Base-by-base conservation (phyloP, 352 stramenopile genomes). In the Salisapilia sapeloensis region DNA sequence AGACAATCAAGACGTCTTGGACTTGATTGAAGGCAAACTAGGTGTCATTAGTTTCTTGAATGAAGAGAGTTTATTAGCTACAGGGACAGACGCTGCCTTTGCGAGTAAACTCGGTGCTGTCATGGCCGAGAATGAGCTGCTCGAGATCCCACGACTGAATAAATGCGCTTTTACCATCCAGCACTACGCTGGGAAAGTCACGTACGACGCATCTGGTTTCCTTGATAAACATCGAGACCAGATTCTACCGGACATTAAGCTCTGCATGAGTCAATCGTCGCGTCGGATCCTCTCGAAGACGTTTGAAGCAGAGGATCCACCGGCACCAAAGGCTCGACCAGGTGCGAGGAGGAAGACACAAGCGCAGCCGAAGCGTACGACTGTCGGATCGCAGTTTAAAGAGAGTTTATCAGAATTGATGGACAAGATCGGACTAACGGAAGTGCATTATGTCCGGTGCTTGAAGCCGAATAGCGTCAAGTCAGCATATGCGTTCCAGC, bases 1-100 rank as follows among this genome's bases (percentile, higher is more conserved):
- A 11, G 79, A 94, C 37, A 94, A 94, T 53, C 75, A 91, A 44
- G 79, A 92, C 26, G 79, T 93, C 40, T 52, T 93, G 24, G 79
- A 90, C 44, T 48, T 94, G 26, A 89, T 94, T 15, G 81, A 94
- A 72, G 76, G 76, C 19, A 70, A 70, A 12, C 46, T 92, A 22
- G 81, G 81, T 20, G 62, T 94, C 5, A 84, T 94, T 24, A 84
- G 70, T 14, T 78, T 94, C 23, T 50, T 94, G 29, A 93, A 94
- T 35, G 81, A 94, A 48, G 81, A 94, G 44, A 90, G 67, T 20
- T 42, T 92, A 25, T 53, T 89, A 3, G 71, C 57, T 3, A 91
- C 74, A 1, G 79, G 79, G 21, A 85, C 69, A 3, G 81, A 94
- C 29, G 50, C 62, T 9, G 77, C 71, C n/a, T 92, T 93, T 30